Percentiles rank a stretch among this genome's conserved stretches.
Evolutionary conservation across 257 asterid species (phyloP).

Genomic region (Asclepias syriaca): DNA sequence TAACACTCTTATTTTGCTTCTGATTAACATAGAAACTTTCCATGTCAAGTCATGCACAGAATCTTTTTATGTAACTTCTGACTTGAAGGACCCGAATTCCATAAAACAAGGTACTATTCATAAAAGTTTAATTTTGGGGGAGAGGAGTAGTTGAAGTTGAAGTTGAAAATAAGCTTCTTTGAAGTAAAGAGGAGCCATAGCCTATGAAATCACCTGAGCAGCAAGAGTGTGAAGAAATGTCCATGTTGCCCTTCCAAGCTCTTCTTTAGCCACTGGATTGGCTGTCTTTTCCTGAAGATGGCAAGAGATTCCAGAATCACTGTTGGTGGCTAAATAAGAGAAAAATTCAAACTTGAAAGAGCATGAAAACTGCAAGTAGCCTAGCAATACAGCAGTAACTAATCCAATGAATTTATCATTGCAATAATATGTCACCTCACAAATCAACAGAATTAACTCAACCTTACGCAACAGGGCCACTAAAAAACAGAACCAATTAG

Average conservation of each 20-base stretch:
- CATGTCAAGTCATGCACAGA: background rate
- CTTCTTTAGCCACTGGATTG: conserved; percentile 70
- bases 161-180: background rate
- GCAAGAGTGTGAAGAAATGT: conserved; percentile 94
- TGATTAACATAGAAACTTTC: background rate
- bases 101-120: background rate
- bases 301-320: conserved; percentile 4
- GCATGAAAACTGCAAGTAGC: background rate
- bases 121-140: too few relatives aligned
- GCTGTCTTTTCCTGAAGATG: conserved; percentile 43
- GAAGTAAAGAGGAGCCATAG: background rate
- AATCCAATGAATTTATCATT: background rate
- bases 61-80: background rate
- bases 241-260: conserved; percentile 97
- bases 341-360: background rate
- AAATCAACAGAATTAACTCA: background rate
- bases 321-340: background rate
- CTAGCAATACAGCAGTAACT: background rate
- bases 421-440: background rate
- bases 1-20: background rate
- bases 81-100: background rate
- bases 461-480: background rate
- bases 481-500: background rate
- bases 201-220: conserved; percentile 60
- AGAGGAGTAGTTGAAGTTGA: background rate